Conservation (phyloP, 805 yeast genomes). For the Monosporozyma solicola region DNA sequence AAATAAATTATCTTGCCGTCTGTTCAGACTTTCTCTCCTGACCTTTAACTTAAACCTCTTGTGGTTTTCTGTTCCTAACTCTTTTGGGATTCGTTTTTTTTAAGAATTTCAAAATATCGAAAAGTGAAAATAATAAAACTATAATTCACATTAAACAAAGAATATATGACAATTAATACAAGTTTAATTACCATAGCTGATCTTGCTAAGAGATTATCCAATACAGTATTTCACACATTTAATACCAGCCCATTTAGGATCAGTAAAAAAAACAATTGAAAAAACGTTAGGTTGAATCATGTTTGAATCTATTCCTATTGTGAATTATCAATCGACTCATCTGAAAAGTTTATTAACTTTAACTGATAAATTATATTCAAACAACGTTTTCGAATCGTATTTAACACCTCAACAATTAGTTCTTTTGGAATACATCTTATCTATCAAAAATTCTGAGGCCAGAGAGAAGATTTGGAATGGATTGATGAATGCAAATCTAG, state of each 20-base stretch:
- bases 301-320: slow-evolving; percentile 11
- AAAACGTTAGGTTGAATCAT: not conserved
- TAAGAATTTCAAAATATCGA: not conserved
- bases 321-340: slow-evolving; percentile 27
- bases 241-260: not conserved
- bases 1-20: no score
- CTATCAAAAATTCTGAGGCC: slow-evolving; percentile 21
- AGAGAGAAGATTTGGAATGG: slow-evolving; percentile 36
- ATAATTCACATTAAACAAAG: not conserved
- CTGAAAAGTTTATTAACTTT: slow-evolving; percentile 25
- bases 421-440: slow-evolving; percentile 39
- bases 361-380: slow-evolving; percentile 30
- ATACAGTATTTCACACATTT: not conserved
- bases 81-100: not conserved
- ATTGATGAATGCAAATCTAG: slow-evolving; percentile 32
- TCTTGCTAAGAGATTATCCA: not conserved
- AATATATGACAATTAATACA: not conserved
- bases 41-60: no score
- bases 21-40: not conserved
- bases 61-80: not conserved
- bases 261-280: not conserved
- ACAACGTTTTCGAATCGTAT: slow-evolving; percentile 39
- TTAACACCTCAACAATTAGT: slow-evolving; percentile 49
- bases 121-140: not conserved
- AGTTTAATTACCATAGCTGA: not conserved